Evolutionary conservation across 345 rosid genomes (phyloP), one percentile per base, ranked within the genome.

Genomic region (Physaria fendleri): DNA sequence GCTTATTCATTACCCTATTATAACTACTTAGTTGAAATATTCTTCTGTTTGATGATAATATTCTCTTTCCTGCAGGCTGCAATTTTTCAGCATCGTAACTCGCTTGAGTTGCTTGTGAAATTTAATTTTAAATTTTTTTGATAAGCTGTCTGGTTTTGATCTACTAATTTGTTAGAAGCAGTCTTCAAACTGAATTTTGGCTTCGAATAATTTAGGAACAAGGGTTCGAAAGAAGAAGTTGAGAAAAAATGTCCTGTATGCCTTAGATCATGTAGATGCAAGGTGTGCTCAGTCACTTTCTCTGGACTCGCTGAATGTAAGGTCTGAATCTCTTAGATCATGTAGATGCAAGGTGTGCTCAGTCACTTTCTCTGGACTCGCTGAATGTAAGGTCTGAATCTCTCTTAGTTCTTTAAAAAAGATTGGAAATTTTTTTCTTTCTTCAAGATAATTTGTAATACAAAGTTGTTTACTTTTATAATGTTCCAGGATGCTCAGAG

Each of bases 181-280:
- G 14, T 21, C 20, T 12, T 52, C 56, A 35, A 6, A 60, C 13
- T 44, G 42, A 28, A 1, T 43, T 30, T 27, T 33, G 18, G 18
- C 18, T 35, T 60, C 47, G 66, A 60, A 9, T 27, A 22, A 60
- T 35, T 40, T 54, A 70, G 74, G 59, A 70, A 63, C 59, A 90
- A 55, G n/a, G 74, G 74, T 10, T 70, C 69, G 16, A 70, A 8
- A 48, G 59, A 93, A 76, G 91, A 89, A 73, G 88, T 93, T 61
- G 77, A 76, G 79, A 77, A 51, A 65, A 77, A 77, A 33, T 93
- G 99, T 65, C 97, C 97, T 42, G 91, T 87, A 12, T 93, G 99
- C 59, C 77, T 78, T 66, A 85, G 84, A 74, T 75, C 81, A 56
- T 89, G 99, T 71, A 55, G 84, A 72, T 93, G 99, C 77, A 85